A percentile compares a stretch with the other conserved stretches of the same genome.
Conservation (phyloP, 2,329 filamentous ascomycete genomes). For the Aspergillus novoparasiticus region DNA sequence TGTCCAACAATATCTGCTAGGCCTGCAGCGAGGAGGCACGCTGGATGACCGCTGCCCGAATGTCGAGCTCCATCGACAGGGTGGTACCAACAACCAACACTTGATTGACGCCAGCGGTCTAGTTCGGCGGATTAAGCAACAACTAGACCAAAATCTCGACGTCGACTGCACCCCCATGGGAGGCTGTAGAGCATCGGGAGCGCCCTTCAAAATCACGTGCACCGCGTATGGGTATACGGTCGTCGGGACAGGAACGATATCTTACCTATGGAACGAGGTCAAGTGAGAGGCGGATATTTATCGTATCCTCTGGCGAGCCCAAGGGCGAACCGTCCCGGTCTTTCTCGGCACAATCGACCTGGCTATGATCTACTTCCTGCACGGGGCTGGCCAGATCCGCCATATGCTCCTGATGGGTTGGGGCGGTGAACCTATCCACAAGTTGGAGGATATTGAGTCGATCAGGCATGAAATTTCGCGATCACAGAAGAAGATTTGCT, state of each 20-base stretch:
- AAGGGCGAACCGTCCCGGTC: background rate
- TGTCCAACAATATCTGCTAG: no score
- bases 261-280: background rate
- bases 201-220: background rate
- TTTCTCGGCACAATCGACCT: background rate
- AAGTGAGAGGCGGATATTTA: background rate
- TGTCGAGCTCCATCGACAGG: no score
- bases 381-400: no score
- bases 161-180: background rate
- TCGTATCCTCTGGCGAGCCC: background rate
- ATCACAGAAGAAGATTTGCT: constrained; percentile 17
- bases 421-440: constrained; percentile 17
- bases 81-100: background rate
- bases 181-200: background rate
- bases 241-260: background rate
- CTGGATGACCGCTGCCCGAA: no score
- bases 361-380: no score
- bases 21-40: no score
- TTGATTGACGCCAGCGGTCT: background rate
- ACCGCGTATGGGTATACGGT: background rate
- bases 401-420: constrained; percentile 24
- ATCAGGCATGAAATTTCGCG: constrained; percentile 9
- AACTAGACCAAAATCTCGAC: background rate
- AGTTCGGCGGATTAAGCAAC: background rate
- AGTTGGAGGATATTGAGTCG: constrained; percentile 6